phyloP scores from a whole-genome alignment of 805 yeast genomes.

The Pichia membranifaciens region DNA sequence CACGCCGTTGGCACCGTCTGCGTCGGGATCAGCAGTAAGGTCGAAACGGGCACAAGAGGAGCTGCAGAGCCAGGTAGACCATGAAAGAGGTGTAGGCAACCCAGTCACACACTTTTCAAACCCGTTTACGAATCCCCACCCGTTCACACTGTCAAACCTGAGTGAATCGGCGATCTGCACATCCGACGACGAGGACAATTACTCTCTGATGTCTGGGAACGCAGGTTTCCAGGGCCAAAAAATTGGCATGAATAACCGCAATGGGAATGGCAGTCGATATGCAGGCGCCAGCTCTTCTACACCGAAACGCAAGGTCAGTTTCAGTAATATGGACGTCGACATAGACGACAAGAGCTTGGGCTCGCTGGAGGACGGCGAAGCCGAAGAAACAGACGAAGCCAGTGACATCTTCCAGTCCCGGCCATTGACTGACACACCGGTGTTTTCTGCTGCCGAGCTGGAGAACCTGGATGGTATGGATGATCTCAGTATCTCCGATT shows the following conservation, averaged over 20 bases:
- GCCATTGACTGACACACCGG: conserved; percentile 72
- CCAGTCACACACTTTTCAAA: neutral
- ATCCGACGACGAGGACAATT: conserved; percentile 19
- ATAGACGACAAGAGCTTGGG: neutral
- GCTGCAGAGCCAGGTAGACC: too few species aligned
- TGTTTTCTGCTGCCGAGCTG: conserved; percentile 27
- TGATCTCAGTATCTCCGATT: neutral
- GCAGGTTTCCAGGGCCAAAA: neutral
- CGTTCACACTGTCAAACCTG: conserved; percentile 2
- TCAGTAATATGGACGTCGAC: too few species aligned
- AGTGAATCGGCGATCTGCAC: conserved; percentile 23
- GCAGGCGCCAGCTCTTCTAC: too few species aligned
- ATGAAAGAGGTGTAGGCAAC: too few species aligned
- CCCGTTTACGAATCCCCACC: neutral
- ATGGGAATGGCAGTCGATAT: too few species aligned
- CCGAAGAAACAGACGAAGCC: conserved; percentile 1
- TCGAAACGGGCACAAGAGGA: too few species aligned
- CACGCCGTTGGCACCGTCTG: too few species aligned
- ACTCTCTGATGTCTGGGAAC: neutral
- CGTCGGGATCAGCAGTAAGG: too few species aligned
- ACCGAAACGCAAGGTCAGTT: neutral
- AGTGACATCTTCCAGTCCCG: conserved; percentile 48
- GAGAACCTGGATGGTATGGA: conserved; percentile 22
- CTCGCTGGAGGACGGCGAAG: neutral
- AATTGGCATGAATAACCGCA: too few species aligned